Percentiles rank a stretch among this genome's conserved stretches.
Evolutionary conservation across 192 early-diverging fungal genomes (phyloP).

Genomic region (Backusella circina): DNA sequence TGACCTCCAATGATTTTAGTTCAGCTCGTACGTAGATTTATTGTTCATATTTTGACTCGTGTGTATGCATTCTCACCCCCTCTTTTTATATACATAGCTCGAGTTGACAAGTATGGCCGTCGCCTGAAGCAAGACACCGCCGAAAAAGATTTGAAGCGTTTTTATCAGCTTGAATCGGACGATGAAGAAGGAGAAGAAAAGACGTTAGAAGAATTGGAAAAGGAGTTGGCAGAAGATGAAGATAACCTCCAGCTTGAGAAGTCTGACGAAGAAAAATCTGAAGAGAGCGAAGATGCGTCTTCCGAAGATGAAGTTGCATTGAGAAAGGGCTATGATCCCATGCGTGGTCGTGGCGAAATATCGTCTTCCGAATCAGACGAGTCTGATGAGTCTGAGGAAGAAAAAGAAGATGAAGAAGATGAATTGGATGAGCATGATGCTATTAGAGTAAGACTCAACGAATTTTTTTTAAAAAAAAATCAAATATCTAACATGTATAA

Average conservation of each 20-base stretch:
- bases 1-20: slow-evolving; percentile 62
- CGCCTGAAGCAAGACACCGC: slow-evolving; percentile 38
- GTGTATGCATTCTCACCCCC: background rate
- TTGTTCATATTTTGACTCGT: too few species aligned
- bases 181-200: slow-evolving; percentile 36
- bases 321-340: slow-evolving; percentile 49
- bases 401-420: slow-evolving; percentile 50
- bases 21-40: slow-evolving; percentile 42
- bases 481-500: background rate
- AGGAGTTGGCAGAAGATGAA: slow-evolving; percentile 37
- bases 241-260: slow-evolving; percentile 30
- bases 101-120: slow-evolving; percentile 78
- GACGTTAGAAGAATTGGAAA: slow-evolving; percentile 33
- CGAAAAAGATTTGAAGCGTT: slow-evolving; percentile 65
- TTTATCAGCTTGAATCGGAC: slow-evolving; percentile 70
- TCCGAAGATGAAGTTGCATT: background rate
- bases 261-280: slow-evolving; percentile 18
- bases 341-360: slow-evolving; percentile 77
- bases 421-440: slow-evolving; percentile 12
- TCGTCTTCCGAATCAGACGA: slow-evolving; percentile 55
- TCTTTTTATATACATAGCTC: slow-evolving; percentile 39
- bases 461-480: background rate
- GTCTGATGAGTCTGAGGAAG: slow-evolving; percentile 36
- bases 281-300: background rate
- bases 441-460: background rate